Conservation (phyloP, 768 basidiomycete genomes). For the Saitozyma podzolica region DNA sequence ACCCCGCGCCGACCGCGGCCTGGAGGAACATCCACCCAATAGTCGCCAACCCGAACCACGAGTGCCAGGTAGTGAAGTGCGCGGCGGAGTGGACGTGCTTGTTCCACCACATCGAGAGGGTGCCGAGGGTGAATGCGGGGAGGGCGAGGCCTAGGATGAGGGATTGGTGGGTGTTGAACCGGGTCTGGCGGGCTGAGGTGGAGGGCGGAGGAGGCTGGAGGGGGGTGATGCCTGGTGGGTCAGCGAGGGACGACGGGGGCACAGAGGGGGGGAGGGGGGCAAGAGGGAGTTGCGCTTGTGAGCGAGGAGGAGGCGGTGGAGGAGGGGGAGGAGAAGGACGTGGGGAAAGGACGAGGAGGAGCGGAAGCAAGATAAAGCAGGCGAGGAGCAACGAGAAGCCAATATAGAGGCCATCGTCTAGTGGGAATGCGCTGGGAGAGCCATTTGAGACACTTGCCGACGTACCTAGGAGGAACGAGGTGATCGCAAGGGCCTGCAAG, state of each 20-base stretch:
- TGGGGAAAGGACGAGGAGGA: too few species aligned
- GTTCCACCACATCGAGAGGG: conserved; percentile 64
- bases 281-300: neutral
- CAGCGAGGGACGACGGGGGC: conserved; percentile 6
- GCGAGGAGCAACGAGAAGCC: too few species aligned
- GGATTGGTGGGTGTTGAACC: conserved; percentile 66
- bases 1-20: conserved; percentile 66
- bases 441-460: conserved; percentile 41
- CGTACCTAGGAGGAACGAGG: conserved; percentile 63
- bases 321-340: too few species aligned
- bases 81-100: conserved; percentile 59
- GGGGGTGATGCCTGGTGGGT: conserved; percentile 22
- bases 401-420: too few species aligned
- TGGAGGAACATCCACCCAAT: conserved; percentile 64
- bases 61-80: conserved; percentile 77
- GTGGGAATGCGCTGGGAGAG: neutral
- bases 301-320: too few species aligned
- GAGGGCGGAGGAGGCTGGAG: conserved; percentile 69
- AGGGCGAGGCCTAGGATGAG: conserved; percentile 62
- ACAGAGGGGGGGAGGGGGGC: neutral
- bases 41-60: conserved; percentile 69
- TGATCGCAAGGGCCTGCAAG: conserved; percentile 63
- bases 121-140: conserved; percentile 64
- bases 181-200: conserved; percentile 64
- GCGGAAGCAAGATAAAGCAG: too few species aligned